Evolutionary conservation across 202 grass and related monocot genomes (phyloP).

Genomic region (Zizania palustris): DNA sequence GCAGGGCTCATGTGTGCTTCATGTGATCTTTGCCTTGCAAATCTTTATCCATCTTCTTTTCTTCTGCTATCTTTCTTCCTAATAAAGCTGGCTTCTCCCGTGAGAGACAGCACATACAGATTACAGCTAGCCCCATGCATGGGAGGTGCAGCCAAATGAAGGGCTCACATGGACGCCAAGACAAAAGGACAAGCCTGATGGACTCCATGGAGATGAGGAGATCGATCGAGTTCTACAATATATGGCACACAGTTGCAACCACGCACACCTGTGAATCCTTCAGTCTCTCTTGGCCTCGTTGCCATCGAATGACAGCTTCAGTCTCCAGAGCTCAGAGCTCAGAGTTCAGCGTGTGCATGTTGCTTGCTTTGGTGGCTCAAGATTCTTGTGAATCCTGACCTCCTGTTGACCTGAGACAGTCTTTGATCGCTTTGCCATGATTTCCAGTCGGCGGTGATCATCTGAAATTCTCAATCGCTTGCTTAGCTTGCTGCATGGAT

Average conservation of each 20-base stretch:
- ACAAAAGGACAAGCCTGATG: slow-evolving; percentile 31
- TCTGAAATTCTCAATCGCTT: too few species aligned
- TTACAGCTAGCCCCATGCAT: neutral
- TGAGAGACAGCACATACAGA: slow-evolving; percentile 32
- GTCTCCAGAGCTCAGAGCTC: neutral
- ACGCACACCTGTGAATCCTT: neutral
- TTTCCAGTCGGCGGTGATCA: neutral
- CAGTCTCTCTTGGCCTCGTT: slow-evolving; percentile 9
- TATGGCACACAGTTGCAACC: neutral
- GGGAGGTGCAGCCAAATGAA: slow-evolving; percentile 44
- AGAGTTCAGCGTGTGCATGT: neutral
- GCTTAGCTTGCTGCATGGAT: too few species aligned
- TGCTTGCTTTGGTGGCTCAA: slow-evolving; percentile 32
- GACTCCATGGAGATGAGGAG: neutral
- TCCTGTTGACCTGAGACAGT: slow-evolving; percentile 28
- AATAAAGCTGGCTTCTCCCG: slow-evolving; percentile 38
- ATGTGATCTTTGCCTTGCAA: slow-evolving; percentile 30
- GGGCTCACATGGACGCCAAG: slow-evolving; percentile 47
- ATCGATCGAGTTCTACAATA: slow-evolving; percentile 16
- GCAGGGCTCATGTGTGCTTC: slow-evolving; percentile 34
- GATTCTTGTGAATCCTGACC: slow-evolving; percentile 19
- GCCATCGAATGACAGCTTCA: slow-evolving; percentile 34
- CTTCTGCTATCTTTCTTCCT: slow-evolving; percentile 35
- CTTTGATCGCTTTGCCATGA: slow-evolving; percentile 31
- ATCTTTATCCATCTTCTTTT: slow-evolving; percentile 34